Evolutionary conservation across 192 early-diverging fungal species (phyloP).

Genomic region (Linnemannia hyalina): DNA sequence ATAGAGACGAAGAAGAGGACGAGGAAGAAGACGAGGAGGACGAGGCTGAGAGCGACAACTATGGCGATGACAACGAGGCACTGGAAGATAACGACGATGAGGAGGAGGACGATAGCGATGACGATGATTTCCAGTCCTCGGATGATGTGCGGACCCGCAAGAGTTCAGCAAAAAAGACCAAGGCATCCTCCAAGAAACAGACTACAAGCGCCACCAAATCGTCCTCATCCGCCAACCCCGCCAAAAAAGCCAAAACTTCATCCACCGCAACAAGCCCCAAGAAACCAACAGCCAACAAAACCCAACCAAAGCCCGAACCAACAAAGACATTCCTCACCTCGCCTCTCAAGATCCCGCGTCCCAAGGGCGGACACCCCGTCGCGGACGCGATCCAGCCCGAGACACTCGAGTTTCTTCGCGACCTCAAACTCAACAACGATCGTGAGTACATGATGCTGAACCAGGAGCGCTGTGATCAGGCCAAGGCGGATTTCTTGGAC

Average conservation of each 20-base stretch:
- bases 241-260: conserved; percentile 4
- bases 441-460: conserved; percentile 62
- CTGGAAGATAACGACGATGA: not conserved
- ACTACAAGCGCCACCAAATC: not conserved
- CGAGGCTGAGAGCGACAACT: conserved; percentile 2
- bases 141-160: not conserved
- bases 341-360: conserved; percentile 45
- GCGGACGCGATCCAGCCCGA: conserved; percentile 64
- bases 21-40: not conserved
- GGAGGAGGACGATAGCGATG: conserved; percentile 12
- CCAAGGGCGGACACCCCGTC: conserved; percentile 46
- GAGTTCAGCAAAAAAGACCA: not conserved
- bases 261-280: not conserved
- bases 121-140: conserved; percentile 24
- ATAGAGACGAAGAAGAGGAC: not conserved
- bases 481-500: conserved; percentile 61
- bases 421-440: conserved; percentile 63
- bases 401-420: conserved; percentile 62
- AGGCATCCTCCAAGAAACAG: not conserved
- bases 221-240: not conserved
- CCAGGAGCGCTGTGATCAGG: conserved; percentile 46
- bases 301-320: conserved; percentile 3
- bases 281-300: conserved; percentile 2
- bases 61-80: not conserved
- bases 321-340: conserved; percentile 17